Conservation (phyloP, 2,329 filamentous ascomycete genomes). For the Macrophomina phaseolina region DNA sequence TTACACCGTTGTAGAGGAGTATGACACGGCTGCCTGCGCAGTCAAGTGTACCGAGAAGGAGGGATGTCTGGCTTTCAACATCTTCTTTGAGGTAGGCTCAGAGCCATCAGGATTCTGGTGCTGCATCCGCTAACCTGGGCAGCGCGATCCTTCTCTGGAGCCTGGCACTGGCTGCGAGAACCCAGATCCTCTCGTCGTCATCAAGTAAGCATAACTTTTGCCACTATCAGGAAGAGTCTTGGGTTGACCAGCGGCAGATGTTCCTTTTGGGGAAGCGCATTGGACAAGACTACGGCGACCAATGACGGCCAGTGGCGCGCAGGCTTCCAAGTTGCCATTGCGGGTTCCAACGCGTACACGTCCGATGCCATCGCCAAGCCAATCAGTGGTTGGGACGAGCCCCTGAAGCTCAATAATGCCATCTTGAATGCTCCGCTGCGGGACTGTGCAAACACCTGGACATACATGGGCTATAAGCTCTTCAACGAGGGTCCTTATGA, state of each 20-base stretch:
- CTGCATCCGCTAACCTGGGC: no score
- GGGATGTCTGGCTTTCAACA: slow-evolving; percentile 33
- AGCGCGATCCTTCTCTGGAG: slow-evolving; percentile 28
- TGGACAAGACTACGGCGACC: slow-evolving; percentile 33
- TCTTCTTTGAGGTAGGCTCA: slow-evolving; percentile 31
- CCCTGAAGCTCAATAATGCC: slow-evolving; percentile 30
- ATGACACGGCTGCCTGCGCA: slow-evolving; percentile 29
- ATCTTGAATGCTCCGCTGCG: slow-evolving; percentile 38
- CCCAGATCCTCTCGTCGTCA: slow-evolving; percentile 21
- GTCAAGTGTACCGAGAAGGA: slow-evolving; percentile 19
- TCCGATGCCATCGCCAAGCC: not conserved
- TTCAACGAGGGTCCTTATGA: slow-evolving; percentile 39
- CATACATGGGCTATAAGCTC: slow-evolving; percentile 35
- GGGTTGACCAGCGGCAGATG: slow-evolving; percentile 32
- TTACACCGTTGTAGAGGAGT: slow-evolving; percentile 13
- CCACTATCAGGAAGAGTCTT: slow-evolving; percentile 28
- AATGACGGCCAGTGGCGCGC: slow-evolving; percentile 36
- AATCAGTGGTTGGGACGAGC: slow-evolving; percentile 22
- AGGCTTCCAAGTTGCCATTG: slow-evolving; percentile 31
- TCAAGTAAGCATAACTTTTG: not conserved
- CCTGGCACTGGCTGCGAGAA: slow-evolving; percentile 31
- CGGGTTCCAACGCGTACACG: slow-evolving; percentile 33
- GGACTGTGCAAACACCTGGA: slow-evolving; percentile 30
- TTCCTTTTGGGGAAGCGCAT: slow-evolving; percentile 37
- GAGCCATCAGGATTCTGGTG: no score